Conservation (phyloP, 495 filamentous ascomycete species). For the Hypoxylon intermedium region DNA sequence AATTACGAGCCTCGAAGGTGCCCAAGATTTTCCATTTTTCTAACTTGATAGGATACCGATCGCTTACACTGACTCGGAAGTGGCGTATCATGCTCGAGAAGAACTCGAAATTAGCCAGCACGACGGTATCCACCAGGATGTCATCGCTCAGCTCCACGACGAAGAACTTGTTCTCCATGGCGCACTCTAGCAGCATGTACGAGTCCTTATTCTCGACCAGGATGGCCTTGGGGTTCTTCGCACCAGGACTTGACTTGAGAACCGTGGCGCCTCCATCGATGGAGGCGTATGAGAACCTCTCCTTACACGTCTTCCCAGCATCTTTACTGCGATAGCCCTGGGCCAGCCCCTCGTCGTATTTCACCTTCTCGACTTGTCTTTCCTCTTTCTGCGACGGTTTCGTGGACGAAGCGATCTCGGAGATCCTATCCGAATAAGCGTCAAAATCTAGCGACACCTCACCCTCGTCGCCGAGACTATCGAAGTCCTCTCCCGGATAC, state of each 20-base stretch:
- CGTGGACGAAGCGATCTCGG: conserved; percentile 44
- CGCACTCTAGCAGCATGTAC: conserved; percentile 96
- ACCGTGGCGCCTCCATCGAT: conserved; percentile 96
- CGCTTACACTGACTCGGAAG: conserved; percentile 88
- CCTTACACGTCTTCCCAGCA: conserved; percentile 87
- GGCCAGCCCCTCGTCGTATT: conserved; percentile 54
- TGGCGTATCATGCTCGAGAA: conserved; percentile 95
- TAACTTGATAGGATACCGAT: conserved; percentile 88
- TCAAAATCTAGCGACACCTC: conserved; percentile 93
- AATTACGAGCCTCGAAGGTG: conserved; percentile 87
- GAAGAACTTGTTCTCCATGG: conserved; percentile 86
- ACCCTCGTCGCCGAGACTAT: conserved; percentile 73
- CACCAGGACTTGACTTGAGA: conserved; percentile 82
- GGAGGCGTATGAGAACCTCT: conserved; percentile 95
- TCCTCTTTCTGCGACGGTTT: conserved; percentile 50
- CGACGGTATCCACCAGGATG: conserved; percentile 93
- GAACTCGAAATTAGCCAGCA: conserved; percentile 97
- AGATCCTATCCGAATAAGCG: conserved; percentile 57
- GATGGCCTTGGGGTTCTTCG: conserved; percentile 84
- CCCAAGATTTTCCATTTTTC: conserved; percentile 93
- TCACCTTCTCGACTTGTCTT: conserved; percentile 51
- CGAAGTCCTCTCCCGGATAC: conserved; percentile 40
- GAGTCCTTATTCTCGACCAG: conserved; percentile 97
- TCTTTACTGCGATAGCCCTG: conserved; percentile 78
- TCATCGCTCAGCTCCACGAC: conserved; percentile 89